Evolutionary conservation across 2,329 filamentous ascomycete genomes (phyloP), one percentile per base, ranked within the genome.

Genomic region (Aspergillus sp.): DNA sequence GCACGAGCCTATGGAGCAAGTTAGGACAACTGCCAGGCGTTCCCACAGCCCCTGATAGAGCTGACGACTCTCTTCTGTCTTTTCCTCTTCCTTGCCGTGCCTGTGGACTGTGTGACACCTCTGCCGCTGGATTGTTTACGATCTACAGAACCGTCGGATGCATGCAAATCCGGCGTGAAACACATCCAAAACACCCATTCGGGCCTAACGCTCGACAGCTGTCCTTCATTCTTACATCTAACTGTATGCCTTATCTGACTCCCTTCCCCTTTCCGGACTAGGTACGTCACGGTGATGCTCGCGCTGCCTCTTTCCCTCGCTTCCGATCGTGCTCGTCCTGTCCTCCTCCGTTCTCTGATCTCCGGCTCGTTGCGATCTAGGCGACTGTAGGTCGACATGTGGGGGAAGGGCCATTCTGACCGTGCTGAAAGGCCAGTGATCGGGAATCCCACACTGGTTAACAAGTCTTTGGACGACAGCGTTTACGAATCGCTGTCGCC

Each of bases 321-420:
- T 6, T 22, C 19, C 19, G 19, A 10, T 22, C 19, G 19, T 22
- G 19, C 6, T 6, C 10, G 19, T 22, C 5, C 19, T 22, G 6
- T 22, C 6, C 19, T 10, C 19, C 5, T 6, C 19, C 19, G 19
- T 22, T 22, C 5, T 10, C 19, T 22, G 19, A 22, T 10, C 10
- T 10, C 19, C 5, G 10, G 10, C 5, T 22, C 5, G 19, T 10
- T 8, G 12, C n/a, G 20, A 5, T 10, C 16, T 24, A 30, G n/a
- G 6, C 16, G 10, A 15, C 26, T 15, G 15, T 28, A 39, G 26
- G 41, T 32, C 48, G 59, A 39, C n/a, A 73, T 75, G 72, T 75
- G 70, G 70, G 70, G 71, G 51, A 68, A 68, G 47, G 52, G 47
- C 26, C 41, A 47, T 5, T 71, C 47, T 58, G 67, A 52, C 59